Evolutionary conservation across 306 rosid species (phyloP).

Genomic region (Gleditsia sinensis): DNA sequence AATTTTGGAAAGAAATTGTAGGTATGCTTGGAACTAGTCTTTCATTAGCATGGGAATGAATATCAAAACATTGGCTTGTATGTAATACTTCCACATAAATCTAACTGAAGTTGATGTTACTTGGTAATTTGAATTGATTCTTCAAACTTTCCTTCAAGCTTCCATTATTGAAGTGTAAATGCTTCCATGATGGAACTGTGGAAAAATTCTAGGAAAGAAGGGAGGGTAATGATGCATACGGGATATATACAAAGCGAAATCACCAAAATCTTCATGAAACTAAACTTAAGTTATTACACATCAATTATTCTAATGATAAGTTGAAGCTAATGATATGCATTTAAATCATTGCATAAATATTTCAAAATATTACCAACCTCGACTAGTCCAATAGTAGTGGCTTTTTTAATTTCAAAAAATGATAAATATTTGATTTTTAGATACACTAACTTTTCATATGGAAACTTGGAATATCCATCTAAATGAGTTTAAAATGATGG

Average conservation of each 20-base stretch:
- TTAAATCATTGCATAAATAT: not conserved
- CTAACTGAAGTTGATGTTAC: not conserved
- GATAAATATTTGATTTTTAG: no score
- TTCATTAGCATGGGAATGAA: not conserved
- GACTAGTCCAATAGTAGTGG: no score
- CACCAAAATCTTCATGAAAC: not conserved
- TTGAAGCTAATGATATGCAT: constrained; percentile 4
- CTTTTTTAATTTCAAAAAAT: no score
- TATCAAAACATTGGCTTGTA: not conserved
- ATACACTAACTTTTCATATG: no score
- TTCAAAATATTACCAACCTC: no score
- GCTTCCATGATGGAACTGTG: not conserved
- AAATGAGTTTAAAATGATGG: constrained; percentile 8
- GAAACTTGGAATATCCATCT: constrained; percentile 17
- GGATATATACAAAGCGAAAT: no score
- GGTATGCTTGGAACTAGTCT: constrained; percentile 48
- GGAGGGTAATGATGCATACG: no score
- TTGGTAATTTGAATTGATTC: not conserved
- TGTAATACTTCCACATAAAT: not conserved
- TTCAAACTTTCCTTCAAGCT: constrained; percentile 4
- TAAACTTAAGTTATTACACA: not conserved
- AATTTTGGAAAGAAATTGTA: constrained; percentile 97
- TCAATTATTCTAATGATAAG: constrained; percentile 11
- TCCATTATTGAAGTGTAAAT: not conserved
- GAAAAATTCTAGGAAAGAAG: no score